A percentile compares a stretch with the other conserved stretches of the same genome.
Conservation (phyloP, 1,284 basidiomycete genomes). For the Apiotrichum akiyoshidainum region DNA sequence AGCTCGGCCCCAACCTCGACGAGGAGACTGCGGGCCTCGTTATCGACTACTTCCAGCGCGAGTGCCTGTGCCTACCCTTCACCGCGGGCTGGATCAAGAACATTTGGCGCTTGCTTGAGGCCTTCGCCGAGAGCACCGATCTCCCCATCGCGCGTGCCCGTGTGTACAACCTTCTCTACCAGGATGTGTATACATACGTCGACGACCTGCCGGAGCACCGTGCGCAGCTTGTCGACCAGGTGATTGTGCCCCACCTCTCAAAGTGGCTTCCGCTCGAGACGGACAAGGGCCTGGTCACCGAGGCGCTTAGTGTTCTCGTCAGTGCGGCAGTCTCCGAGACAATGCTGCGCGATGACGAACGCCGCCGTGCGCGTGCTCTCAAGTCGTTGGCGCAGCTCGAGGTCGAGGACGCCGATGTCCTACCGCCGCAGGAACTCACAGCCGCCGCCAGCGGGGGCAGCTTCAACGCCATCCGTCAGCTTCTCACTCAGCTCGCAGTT, state of each 20-base stretch:
- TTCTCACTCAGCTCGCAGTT: constrained; percentile 45
- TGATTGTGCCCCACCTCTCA: constrained; percentile 52
- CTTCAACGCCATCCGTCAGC: constrained; percentile 44
- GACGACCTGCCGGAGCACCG: constrained; percentile 49
- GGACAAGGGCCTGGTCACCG: constrained; percentile 44
- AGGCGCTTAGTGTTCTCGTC: constrained; percentile 45
- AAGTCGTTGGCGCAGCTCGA: constrained; percentile 28
- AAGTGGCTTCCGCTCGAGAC: constrained; percentile 44
- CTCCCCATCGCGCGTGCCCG: constrained; percentile 36
- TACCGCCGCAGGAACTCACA: constrained; percentile 30
- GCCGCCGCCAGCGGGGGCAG: constrained; percentile 34
- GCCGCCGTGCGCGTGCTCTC: constrained; percentile 25
- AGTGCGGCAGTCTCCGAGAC: constrained; percentile 50
- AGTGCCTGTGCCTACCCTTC: constrained; percentile 53
- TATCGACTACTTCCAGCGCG: constrained; percentile 52
- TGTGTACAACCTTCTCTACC: constrained; percentile 47
- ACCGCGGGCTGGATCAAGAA: constrained; percentile 54
- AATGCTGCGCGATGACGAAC: constrained; percentile 45
- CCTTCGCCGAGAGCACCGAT: constrained; percentile 44
- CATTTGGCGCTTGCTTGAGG: constrained; percentile 49
- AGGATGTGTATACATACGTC: constrained; percentile 50
- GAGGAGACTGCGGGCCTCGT: constrained; percentile 49
- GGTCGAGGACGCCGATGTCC: constrained; percentile 33
- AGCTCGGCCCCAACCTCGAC: constrained; percentile 47
- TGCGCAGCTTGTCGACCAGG: constrained; percentile 45